A percentile compares a stretch with the other conserved stretches of the same genome.
Evolutionary conservation across 768 basidiomycete species (phyloP).

Genomic region (Suillus hirtellus): DNA sequence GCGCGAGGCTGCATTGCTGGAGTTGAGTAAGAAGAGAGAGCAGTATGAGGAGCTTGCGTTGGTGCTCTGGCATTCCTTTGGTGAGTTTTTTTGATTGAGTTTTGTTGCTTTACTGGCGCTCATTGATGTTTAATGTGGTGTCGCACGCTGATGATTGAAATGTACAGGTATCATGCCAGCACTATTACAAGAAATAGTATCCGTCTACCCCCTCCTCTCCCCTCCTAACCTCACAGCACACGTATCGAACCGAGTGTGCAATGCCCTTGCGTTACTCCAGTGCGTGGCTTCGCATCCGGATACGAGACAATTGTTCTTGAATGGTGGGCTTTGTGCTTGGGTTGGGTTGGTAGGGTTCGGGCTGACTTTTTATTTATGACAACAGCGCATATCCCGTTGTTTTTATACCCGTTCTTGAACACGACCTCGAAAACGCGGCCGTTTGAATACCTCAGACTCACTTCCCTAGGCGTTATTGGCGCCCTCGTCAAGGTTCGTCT

Average conservation of each 20-base stretch:
- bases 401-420: conserved; percentile 96
- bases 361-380: conserved; percentile 5
- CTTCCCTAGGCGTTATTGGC: conserved; percentile 98
- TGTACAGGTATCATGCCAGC: conserved; percentile 92
- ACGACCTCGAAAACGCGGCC: conserved; percentile 99
- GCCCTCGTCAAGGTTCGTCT: conserved; percentile 89
- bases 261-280: conserved; percentile 94
- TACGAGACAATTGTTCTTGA: conserved; percentile 92
- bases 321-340: conserved; percentile 53
- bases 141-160: not conserved
- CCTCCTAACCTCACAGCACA: conserved; percentile 97
- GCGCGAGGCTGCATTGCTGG: conserved; percentile 89
- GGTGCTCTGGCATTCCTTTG: conserved; percentile 98
- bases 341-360: not conserved
- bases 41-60: conserved; percentile 98
- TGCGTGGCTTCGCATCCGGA: conserved; percentile 98
- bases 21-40: conserved; percentile 98
- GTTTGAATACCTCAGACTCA: conserved; percentile 98
- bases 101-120: not conserved
- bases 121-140: not conserved
- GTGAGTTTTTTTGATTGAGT: conserved; percentile 42
- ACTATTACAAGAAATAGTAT: conserved; percentile 95
- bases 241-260: conserved; percentile 98
- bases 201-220: conserved; percentile 93
- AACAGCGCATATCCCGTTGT: conserved; percentile 91